phyloP scores from a whole-genome alignment of 2,329 filamentous ascomycete species.

The Arthrobotrys musiformis region DNA sequence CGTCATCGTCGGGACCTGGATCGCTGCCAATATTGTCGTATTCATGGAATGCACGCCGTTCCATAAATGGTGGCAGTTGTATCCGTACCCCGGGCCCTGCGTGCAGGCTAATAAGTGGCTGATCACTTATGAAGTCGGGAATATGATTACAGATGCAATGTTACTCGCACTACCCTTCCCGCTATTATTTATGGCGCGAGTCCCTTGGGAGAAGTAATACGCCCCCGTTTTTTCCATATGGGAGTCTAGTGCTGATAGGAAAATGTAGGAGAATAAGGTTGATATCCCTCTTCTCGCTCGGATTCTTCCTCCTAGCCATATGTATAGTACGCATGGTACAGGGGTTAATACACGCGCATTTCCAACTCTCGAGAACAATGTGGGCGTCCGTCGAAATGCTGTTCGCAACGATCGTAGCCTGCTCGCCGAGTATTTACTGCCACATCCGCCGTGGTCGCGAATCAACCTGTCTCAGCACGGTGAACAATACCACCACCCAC shows the following conservation, averaged over 20 bases:
- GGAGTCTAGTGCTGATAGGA: neutral
- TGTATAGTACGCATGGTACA: slow-evolving; percentile 42
- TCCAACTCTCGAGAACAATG: slow-evolving; percentile 20
- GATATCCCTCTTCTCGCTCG: slow-evolving; percentile 32
- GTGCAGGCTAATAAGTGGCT: slow-evolving; percentile 45
- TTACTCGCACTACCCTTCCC: slow-evolving; percentile 43
- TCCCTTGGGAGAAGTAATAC: slow-evolving; percentile 38
- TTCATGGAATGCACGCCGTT: slow-evolving; percentile 36
- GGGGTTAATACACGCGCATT: slow-evolving; percentile 19
- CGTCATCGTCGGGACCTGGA: slow-evolving; percentile 12
- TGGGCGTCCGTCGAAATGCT: slow-evolving; percentile 46
- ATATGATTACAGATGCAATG: slow-evolving; percentile 43
- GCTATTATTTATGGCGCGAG: slow-evolving; percentile 41
- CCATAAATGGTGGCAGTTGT: slow-evolving; percentile 35
- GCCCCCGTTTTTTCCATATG: neutral
- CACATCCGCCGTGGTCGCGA: slow-evolving; percentile 22
- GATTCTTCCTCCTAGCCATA: slow-evolving; percentile 40
- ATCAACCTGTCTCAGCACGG: neutral
- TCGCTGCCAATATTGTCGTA: slow-evolving; percentile 1
- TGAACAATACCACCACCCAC: neutral
- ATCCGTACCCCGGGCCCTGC: slow-evolving; percentile 28
- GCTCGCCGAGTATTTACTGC: slow-evolving; percentile 48
- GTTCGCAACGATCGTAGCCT: slow-evolving; percentile 40
- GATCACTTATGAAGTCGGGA: slow-evolving; percentile 46
- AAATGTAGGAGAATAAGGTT: slow-evolving; percentile 19